These are phyloP conservation scores for Lippia alba DNA, from an alignment of 305 asterid species.

Conservation along the genomic window DNA sequence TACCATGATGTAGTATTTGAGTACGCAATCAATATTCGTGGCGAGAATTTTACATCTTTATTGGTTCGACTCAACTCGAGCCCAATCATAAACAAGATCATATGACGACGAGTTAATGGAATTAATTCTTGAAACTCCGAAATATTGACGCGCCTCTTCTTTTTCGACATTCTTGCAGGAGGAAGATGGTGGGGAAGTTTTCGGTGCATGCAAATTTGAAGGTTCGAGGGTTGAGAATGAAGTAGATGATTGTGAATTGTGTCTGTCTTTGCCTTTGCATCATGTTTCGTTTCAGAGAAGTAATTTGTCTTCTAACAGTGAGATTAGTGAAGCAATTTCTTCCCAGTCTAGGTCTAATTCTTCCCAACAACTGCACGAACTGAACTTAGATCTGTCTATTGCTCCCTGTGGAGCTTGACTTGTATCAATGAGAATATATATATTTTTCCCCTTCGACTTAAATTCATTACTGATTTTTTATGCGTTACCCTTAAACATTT, in stretches of 20 bases:
- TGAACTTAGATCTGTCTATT: slow-evolving; percentile 52
- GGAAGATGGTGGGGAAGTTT: slow-evolving; percentile 6
- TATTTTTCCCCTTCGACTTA: too few species aligned
- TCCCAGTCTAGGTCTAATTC: slow-evolving; percentile 35
- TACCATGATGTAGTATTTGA: too few species aligned
- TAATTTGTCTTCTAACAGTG: slow-evolving; percentile 41
- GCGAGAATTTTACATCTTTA: too few species aligned
- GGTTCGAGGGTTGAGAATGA: not conserved
- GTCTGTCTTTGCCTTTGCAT: slow-evolving; percentile 40
- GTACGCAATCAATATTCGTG: too few species aligned
- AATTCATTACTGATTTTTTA: too few species aligned
- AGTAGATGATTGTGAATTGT: slow-evolving; percentile 48
- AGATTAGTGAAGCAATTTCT: slow-evolving; percentile 48
- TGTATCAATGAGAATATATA: slow-evolving; percentile 8
- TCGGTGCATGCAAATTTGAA: slow-evolving; percentile 14
- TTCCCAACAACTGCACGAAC: slow-evolving; percentile 21
- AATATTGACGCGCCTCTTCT: too few species aligned
- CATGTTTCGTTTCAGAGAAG: slow-evolving; percentile 37
- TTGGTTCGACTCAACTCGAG: too few species aligned
- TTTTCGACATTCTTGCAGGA: slow-evolving; percentile 31
- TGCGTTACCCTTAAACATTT: too few species aligned
- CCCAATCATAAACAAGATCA: too few species aligned
- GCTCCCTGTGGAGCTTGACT: slow-evolving; percentile 44
- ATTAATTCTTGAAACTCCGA: too few species aligned
- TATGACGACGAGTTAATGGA: too few species aligned